Evolutionary conservation across 2,329 filamentous ascomycete species (phyloP).

Genomic region (Tolypocladium inflatum): DNA sequence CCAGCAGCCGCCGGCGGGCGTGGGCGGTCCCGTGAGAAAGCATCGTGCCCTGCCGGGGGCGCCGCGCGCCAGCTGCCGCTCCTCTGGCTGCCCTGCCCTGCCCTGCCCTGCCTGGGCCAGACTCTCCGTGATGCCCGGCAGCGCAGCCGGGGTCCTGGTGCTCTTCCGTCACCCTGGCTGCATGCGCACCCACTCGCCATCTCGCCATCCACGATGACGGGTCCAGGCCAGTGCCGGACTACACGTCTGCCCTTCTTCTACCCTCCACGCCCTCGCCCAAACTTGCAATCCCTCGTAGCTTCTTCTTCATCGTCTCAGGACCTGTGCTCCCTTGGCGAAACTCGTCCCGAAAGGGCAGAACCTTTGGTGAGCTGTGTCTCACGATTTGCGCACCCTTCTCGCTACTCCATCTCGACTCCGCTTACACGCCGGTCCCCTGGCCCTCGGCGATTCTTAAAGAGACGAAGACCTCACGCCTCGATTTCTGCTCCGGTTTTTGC

Average conservation of each 20-base stretch:
- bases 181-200: constrained; percentile 9
- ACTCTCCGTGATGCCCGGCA: neutral
- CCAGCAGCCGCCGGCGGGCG: neutral
- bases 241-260: constrained; percentile 25
- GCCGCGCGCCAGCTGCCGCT: neutral
- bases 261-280: constrained; percentile 20
- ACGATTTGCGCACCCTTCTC: constrained; percentile 20
- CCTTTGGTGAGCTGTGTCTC: constrained; percentile 21
- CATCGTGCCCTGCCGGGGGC: neutral
- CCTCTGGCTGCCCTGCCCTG: neutral
- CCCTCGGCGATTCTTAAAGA: constrained; percentile 3
- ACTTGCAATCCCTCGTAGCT: constrained; percentile 9
- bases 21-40: neutral
- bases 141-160: constrained; percentile 4
- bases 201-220: constrained; percentile 9
- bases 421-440: constrained; percentile 9
- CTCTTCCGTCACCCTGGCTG: constrained; percentile 11
- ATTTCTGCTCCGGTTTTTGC: neutral
- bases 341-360: constrained; percentile 23
- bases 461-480: constrained; percentile 5
- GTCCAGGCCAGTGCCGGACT: constrained; percentile 7
- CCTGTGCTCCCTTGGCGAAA: constrained; percentile 20
- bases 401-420: constrained; percentile 12
- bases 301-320: constrained; percentile 13
- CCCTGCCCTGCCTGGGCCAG: neutral